Base-by-base conservation (phyloP, 805 yeast genomes). In the Candida odintsovae region DNA sequence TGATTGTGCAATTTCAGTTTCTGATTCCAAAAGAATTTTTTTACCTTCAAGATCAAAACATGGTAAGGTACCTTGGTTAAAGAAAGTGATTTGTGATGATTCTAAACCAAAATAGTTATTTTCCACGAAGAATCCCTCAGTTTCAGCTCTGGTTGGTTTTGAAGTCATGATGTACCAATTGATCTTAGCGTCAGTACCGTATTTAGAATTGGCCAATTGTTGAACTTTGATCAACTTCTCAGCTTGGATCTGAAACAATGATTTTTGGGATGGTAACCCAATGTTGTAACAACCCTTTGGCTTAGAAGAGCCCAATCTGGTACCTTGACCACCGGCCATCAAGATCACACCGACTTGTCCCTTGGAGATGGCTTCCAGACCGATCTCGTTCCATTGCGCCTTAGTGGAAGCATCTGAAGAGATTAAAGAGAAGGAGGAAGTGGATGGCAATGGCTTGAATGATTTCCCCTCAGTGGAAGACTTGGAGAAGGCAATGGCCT, bases 311-410 rank as follows among this genome's bases (percentile, higher is more conserved):
- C 99, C 99, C 45, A 94, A 72, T 51, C 99, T 76, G 8, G 97
- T 86, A 28, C 99, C 99, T 66, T 94, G 99, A 42, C 99, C 99
- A 47, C 99, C 99, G 12, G 99, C 97, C 86, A 94, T 84, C 44
- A 94, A 72, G 38, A 94, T 73, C 6, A 94, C 92, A 29, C 89
- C 99, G 21, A 92, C 98, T 58, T 85, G 78, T 52, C 83, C 83
- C 13, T 71, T 64, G 16, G 77, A 65, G 45, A 94, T 83, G 26
- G 92, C 86, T 22, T 78, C 69, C 16, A 83, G 64, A 13, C 99
- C 99, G 15, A 68, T 38, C 2, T 50, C 49, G 15, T 37, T 40
- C 64, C 64, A 61, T 29, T 47, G 45, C 7, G 51, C 4, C 35
- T 54, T 59, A 5, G 49, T 43, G 8, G 60, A 53, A 2, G 56